Conservation (phyloP, 768 basidiomycete species). For the Lactifluus rugatus region DNA sequence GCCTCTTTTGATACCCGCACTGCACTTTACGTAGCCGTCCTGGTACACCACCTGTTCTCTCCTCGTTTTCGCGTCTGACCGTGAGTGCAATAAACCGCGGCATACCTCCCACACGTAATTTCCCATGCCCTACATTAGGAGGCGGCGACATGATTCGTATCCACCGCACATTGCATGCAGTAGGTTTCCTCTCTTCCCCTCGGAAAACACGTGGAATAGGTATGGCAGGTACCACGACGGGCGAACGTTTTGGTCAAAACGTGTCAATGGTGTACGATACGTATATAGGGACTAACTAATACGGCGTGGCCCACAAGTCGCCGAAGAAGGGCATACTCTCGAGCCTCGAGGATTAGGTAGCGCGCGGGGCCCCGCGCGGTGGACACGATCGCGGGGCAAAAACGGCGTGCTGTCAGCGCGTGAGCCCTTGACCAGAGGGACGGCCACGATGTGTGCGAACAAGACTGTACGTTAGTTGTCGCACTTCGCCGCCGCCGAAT, state of each 20-base stretch:
- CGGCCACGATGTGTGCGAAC: not conserved
- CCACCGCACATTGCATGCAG: not conserved
- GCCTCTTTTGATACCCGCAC: conserved; percentile 12
- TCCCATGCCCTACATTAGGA: not conserved
- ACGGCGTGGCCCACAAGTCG: conserved; percentile 7
- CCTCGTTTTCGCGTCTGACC: conserved; percentile 6
- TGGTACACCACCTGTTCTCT: conserved; percentile 12
- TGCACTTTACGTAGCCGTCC: conserved; percentile 18
- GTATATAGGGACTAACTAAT: not conserved
- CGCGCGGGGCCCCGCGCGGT: conserved; percentile 12
- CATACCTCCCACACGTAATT: conserved; percentile 11
- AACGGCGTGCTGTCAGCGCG: not conserved
- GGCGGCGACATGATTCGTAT: conserved; percentile 1
- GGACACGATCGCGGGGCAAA: conserved; percentile 8
- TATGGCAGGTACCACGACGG: conserved; percentile 1
- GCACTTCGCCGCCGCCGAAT: not conserved
- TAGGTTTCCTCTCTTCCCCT: not conserved
- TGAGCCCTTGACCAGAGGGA: not conserved
- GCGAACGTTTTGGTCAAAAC: not conserved
- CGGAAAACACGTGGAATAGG: conserved; percentile 11
- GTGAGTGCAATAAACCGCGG: conserved; percentile 14
- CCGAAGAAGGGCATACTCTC: not conserved
- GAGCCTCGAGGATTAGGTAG: conserved; percentile 15
- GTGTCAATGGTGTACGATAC: not conserved
- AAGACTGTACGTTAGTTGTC: not conserved